Conservation (phyloP, 495 filamentous ascomycete genomes). For the Trichoderma asperelloides region DNA sequence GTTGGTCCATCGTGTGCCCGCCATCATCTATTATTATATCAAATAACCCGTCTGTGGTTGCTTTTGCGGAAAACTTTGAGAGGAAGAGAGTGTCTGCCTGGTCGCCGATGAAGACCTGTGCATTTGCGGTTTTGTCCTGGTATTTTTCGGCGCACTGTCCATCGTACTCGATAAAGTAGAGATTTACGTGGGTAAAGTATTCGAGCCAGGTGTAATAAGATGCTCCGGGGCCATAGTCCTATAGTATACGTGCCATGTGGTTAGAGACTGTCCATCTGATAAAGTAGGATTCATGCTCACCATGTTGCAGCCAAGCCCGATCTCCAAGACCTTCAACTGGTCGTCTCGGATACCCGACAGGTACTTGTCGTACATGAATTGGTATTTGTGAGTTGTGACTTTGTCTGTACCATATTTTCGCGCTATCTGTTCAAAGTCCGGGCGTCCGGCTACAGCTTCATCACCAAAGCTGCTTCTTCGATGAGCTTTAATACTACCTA, state of each 20-base stretch:
- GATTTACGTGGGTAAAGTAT: not conserved
- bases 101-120: not conserved
- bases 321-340: not conserved
- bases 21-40: not conserved
- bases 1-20: not conserved
- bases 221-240: not conserved
- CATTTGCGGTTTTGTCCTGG: not conserved
- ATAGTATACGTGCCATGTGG: not conserved
- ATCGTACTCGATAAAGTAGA: not conserved
- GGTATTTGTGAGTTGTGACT: not conserved
- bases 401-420: not conserved
- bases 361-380: constrained; percentile 3
- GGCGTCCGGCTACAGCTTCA: not conserved
- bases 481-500: not conserved
- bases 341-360: not conserved
- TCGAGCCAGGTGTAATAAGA: constrained; percentile 5
- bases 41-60: not conserved
- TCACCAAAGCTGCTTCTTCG: not conserved
- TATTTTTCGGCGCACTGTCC: not conserved
- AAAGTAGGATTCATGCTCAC: not conserved
- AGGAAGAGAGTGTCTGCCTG: not conserved
- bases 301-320: constrained; percentile 5
- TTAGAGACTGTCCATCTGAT: not conserved
- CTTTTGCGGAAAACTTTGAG: not conserved
- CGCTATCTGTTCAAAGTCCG: not conserved